phyloP scores from a whole-genome alignment of 805 yeast genomes.

The Ogataea methylovora region DNA sequence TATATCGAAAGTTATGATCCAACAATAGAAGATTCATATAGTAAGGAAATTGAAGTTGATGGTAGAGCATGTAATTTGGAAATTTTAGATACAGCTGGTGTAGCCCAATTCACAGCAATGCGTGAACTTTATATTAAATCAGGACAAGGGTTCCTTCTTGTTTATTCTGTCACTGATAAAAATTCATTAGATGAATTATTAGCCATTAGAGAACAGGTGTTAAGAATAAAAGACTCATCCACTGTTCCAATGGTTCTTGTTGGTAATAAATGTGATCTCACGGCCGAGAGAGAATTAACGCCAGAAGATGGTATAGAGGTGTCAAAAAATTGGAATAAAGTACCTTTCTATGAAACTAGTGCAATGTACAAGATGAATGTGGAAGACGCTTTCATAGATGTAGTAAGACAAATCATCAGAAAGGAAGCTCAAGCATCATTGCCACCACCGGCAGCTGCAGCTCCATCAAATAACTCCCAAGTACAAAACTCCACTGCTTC shows the following conservation, averaged over 20 bases:
- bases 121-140: constrained; percentile 80
- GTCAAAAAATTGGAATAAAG: constrained; percentile 80
- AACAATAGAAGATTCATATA: constrained; percentile 92
- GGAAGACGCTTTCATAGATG: constrained; percentile 83
- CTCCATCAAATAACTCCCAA: no score
- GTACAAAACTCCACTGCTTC: no score
- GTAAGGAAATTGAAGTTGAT: constrained; percentile 83
- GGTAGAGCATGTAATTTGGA: constrained; percentile 83
- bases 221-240: constrained; percentile 68
- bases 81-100: constrained; percentile 60
- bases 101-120: constrained; percentile 92
- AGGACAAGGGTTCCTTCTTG: constrained; percentile 67
- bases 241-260: constrained; percentile 84
- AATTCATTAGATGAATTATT: constrained; percentile 68
- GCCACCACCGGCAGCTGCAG: no score
- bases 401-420: constrained; percentile 82
- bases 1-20: constrained; percentile 93
- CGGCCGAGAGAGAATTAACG: constrained; percentile 62
- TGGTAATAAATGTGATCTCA: constrained; percentile 86
- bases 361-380: constrained; percentile 89
- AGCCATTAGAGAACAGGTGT: constrained; percentile 76
- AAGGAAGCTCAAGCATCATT: constrained; percentile 43
- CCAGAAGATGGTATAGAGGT: constrained; percentile 80
- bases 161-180: constrained; percentile 53
- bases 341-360: constrained; percentile 87